These are phyloP conservation scores for Halophytophthora polymorphica DNA, from an alignment of 352 stramenopile species.

Conservation along the genomic window DNA sequence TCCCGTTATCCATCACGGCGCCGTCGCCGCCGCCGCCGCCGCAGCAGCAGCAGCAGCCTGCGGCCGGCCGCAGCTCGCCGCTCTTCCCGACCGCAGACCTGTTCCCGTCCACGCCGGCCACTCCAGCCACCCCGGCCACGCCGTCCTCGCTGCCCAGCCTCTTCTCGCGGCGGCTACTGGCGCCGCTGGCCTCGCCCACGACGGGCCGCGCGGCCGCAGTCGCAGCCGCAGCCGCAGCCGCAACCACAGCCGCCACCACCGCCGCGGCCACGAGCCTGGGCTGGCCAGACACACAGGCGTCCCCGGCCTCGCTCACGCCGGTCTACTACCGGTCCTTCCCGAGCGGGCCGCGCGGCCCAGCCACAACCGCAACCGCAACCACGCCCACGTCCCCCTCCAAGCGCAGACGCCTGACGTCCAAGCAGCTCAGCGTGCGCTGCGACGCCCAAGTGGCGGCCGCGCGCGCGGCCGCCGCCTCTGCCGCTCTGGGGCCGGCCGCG, in stretches of 20 bases:
- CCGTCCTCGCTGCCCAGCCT: constrained; percentile 47
- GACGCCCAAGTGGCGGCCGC: constrained; percentile 38
- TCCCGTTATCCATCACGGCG: constrained; percentile 46
- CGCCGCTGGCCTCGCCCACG: constrained; percentile 32
- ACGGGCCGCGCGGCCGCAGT: constrained; percentile 1
- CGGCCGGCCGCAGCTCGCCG: constrained; percentile 11
- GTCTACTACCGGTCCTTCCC: constrained; percentile 46
- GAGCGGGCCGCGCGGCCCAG: constrained; percentile 12
- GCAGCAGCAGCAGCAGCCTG: constrained; percentile 11
- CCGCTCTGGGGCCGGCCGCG: constrained; percentile 11
- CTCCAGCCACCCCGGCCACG: constrained; percentile 20
- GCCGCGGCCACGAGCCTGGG: not conserved
- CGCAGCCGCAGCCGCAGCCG: no score
- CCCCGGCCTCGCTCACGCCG: constrained; percentile 39
- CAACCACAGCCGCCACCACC: not conserved
- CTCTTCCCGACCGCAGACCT: constrained; percentile 37
- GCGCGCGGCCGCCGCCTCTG: constrained; percentile 20
- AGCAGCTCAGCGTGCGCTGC: constrained; percentile 49
- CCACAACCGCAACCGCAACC: not conserved
- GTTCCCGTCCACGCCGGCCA: constrained; percentile 18
- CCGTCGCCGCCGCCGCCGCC: no score
- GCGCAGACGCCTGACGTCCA: constrained; percentile 75
- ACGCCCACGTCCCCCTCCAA: constrained; percentile 51
- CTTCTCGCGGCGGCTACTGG: constrained; percentile 40
- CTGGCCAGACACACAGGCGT: constrained; percentile 14